Base-by-base conservation (phyloP, 2,329 filamentous ascomycete genomes). In the Mycosphaerella arachidis region DNA sequence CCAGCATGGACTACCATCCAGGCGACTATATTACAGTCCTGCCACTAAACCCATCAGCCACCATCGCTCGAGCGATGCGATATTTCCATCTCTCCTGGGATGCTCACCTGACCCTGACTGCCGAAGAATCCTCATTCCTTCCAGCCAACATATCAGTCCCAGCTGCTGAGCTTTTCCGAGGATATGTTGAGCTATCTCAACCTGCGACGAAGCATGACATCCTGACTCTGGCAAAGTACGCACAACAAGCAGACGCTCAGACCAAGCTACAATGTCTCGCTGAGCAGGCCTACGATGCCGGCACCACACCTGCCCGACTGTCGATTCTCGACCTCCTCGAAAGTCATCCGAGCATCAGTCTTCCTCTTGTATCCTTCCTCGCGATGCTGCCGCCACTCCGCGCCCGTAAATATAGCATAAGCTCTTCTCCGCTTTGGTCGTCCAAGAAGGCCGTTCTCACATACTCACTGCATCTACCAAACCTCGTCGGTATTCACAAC, bases 171-270 rank as follows among this genome's bases (percentile, higher is more conserved):
- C 56, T 61, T 43, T 30, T 82, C 86, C 65, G 81, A 90, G 30
- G 84, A 85, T 40, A 56, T n/a, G 85, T 91, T 1, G 89, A 92
- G 73, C 78, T 92, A 1, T 82, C 89, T 64, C 86, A 86, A 0
- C 87, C 86, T 1, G 40, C 59, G 53, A 90, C 86, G 7, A 62
- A 63, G 18, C 56, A 59, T 9, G 56, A 61, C 18, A 54, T 86
- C 16, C 72, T 76, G 33, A 72, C 78, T 0, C 70, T 86, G 6
- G 50, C 57, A 12, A 30, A 52, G 10, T n/a, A 59, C 48, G 59
- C 60, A 5, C 30, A 53, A 5, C 35, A 53, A 0, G 50, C 52
- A 45, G 67, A 37, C 1, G 48, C 43, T 7, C 53, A 53, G 3
- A 55, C 72, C 4, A 86, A 84, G 67, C 70, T 78, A 1, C 69